phyloP scores from a whole-genome alignment of 148 eudicot genomes.

The Vaccinium macrocarpon region DNA sequence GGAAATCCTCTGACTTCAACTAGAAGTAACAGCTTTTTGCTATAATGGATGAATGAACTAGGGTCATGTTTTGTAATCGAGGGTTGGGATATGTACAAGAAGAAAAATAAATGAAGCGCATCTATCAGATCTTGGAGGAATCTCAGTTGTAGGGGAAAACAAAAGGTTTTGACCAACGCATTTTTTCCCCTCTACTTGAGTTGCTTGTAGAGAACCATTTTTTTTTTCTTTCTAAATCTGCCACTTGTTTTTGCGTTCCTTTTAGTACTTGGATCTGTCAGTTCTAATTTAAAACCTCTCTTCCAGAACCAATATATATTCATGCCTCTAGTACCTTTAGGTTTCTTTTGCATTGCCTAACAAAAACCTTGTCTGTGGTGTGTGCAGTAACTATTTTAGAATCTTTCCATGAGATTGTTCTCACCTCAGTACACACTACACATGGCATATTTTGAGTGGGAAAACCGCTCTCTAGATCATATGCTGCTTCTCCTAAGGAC shows the following conservation, averaged over 20 bases:
- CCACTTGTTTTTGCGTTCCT: neutral
- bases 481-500: neutral
- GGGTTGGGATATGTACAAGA: neutral
- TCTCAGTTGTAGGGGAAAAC: neutral
- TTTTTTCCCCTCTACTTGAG: neutral
- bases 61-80: neutral
- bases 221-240: neutral
- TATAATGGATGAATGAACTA: neutral
- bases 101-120: neutral
- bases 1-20: neutral
- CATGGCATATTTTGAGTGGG: neutral
- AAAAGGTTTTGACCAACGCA: neutral
- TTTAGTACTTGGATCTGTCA: neutral
- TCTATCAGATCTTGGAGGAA: constrained; percentile 2
- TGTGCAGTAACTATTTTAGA: neutral
- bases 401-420: neutral
- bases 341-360: neutral
- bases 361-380: neutral
- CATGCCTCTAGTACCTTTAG: neutral
- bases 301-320: neutral
- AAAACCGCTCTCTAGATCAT: neutral
- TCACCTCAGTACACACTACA: neutral
- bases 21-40: neutral
- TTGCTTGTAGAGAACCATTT: neutral
- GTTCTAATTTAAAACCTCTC: neutral